phyloP scores from a whole-genome alignment of 352 stramenopile genomes.

The Phytophthora constricta region DNA sequence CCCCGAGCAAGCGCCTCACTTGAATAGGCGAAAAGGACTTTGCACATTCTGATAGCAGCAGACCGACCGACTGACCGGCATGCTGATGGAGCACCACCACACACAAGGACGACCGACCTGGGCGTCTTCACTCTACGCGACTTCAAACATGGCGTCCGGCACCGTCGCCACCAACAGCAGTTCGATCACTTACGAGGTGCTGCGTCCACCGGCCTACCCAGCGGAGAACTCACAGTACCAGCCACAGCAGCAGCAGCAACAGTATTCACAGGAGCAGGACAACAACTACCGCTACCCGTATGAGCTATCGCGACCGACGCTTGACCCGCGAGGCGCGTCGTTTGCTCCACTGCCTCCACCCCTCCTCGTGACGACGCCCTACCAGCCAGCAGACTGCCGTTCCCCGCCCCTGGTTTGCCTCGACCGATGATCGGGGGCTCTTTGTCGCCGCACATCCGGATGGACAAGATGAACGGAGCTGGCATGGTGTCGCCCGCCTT shows the following conservation, averaged over 20 bases:
- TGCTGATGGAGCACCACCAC: conserved; percentile 39
- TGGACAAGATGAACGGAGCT: conserved; percentile 20
- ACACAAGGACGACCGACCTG: conserved; percentile 37
- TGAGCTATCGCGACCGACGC: conserved; percentile 14
- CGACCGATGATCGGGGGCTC: conserved; percentile 24
- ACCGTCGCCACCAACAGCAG: conserved; percentile 1
- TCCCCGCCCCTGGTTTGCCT: conserved; percentile 31
- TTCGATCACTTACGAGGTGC: conserved; percentile 23
- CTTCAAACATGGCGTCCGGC: background rate
- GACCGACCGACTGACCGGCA: conserved; percentile 7
- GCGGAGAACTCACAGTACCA: conserved; percentile 19
- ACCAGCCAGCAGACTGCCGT: conserved; percentile 20
- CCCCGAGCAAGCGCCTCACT: conserved; percentile 1
- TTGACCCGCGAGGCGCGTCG: conserved; percentile 7
- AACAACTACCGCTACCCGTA: conserved; percentile 27
- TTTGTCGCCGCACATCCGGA: conserved; percentile 23
- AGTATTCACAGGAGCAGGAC: conserved; percentile 30
- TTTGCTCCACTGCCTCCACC: conserved; percentile 36
- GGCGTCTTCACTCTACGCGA: conserved; percentile 32
- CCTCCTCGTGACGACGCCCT: conserved; percentile 18
- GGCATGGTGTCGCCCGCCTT: conserved; percentile 23
- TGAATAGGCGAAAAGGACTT: too few relatives aligned
- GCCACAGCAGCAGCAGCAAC: conserved; percentile 3
- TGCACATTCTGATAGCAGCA: too few relatives aligned
- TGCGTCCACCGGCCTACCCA: conserved; percentile 24